Evolutionary conservation across 495 filamentous ascomycete species (phyloP), one percentile per base, ranked within the genome.

Genomic region (Neurospora sp.): DNA sequence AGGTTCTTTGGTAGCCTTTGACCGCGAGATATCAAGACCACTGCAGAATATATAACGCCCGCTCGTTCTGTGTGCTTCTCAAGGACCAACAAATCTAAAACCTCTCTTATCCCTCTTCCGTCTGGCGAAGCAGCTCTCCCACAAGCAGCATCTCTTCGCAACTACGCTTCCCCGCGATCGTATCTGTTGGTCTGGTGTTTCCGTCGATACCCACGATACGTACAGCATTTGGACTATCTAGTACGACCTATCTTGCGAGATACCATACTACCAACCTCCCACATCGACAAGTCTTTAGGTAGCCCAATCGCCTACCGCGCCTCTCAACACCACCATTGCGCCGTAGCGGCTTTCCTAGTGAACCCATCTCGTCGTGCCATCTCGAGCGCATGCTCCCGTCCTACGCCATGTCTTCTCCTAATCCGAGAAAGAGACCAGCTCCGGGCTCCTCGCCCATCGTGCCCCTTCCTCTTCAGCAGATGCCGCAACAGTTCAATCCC

Each of bases 341-440:
- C 27, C 53, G 53, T 66, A 66, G 53, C 9, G 53, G 53, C 53
- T 70, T 27, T 69, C 39, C n/a, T n/a, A 44, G 61, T 69, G 38
- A 59, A 59, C 40, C 44, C 6, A 35, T 66, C 27, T 66, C 27
- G 53, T 66, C 53, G 53, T 66, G 27, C 53, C 53, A 66, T 66
- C 53, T 68, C 48, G 41, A 39, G 72, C 77, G 42, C 73, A 80
- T 82, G 80, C 78, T 80, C 71, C 75, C 75, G 53, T 71, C 81
- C 74, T 66, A 66, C 53, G 78, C 77, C 78, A 85, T 85, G 83
- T 81, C 86, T 79, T 78, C 81, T 68, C 82, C 85, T 38, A 88
- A 88, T 73, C 76, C 87, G 69, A 87, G 91, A 82, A 95, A 95
- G 83, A 86, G 93, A 80, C 86, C 92, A 73, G 91, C 92, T 40